Evolutionary conservation across 352 stramenopile genomes (phyloP).

Genomic region (Elongisporangium prolatum): DNA sequence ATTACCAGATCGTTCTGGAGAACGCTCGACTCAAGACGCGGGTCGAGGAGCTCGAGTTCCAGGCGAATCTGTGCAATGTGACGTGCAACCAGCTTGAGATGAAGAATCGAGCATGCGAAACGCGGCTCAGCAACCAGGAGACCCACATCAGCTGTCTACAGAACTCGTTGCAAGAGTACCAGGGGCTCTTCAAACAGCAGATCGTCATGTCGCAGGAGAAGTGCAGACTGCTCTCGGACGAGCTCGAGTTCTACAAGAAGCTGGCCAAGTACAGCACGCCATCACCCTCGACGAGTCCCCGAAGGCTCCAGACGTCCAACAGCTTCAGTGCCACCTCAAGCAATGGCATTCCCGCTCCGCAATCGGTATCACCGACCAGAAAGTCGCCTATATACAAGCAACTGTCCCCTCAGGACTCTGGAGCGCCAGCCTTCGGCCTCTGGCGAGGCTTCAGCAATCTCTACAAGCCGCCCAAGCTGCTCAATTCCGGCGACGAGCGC

Average conservation of each 20-base stretch:
- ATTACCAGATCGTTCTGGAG: constrained; percentile 56
- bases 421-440: neutral
- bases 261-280: constrained; percentile 43
- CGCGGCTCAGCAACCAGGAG: constrained; percentile 66
- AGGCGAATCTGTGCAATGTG: constrained; percentile 54
- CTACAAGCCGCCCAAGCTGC: constrained; percentile 6
- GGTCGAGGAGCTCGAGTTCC: constrained; percentile 69
- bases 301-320: constrained; percentile 7
- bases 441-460: constrained; percentile 13
- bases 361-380: too few relatives aligned
- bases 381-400: constrained; percentile 2
- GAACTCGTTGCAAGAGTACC: constrained; percentile 75
- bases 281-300: constrained; percentile 11
- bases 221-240: constrained; percentile 62
- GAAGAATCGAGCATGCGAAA: constrained; percentile 66
- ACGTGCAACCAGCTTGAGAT: constrained; percentile 59
- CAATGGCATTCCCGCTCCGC: neutral
- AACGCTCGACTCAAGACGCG: constrained; percentile 67
- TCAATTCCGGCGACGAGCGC: neutral
- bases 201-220: constrained; percentile 82
- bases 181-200: constrained; percentile 77
- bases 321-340: neutral
- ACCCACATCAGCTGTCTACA: constrained; percentile 69
- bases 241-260: constrained; percentile 84
- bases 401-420: constrained; percentile 1